Conservation (phyloP, 1,139 yeast species). For the Taphrina deformans region DNA sequence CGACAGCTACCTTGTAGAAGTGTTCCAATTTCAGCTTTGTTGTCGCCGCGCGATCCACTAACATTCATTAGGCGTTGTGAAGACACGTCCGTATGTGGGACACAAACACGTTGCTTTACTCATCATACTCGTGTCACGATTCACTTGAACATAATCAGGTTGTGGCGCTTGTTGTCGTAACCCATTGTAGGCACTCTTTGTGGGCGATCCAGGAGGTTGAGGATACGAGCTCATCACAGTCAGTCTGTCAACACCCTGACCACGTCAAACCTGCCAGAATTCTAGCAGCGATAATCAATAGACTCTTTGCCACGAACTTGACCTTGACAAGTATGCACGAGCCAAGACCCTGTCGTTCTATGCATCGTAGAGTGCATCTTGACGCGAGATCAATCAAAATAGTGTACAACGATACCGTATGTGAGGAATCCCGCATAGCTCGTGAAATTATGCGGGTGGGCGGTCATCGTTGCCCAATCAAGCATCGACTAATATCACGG, state of each 20-base stretch:
- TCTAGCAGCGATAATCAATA: too few species aligned
- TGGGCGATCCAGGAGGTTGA: constrained; percentile 32
- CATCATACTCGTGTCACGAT: constrained; percentile 26
- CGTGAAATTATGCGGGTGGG: background rate
- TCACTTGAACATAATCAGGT: constrained; percentile 14
- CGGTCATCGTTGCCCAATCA: background rate
- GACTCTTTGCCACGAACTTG: too few species aligned
- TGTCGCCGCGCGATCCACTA: constrained; percentile 52
- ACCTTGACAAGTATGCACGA: background rate
- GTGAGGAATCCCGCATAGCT: background rate
- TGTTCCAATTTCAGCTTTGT: constrained; percentile 65
- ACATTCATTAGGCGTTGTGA: background rate
- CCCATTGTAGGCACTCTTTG: constrained; percentile 7
- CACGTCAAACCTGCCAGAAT: background rate
- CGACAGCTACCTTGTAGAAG: constrained; percentile 66
- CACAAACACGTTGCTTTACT: constrained; percentile 19
- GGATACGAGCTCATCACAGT: background rate
- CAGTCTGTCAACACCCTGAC: background rate
- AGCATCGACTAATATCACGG: too few species aligned
- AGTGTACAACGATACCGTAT: background rate
- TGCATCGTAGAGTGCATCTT: background rate
- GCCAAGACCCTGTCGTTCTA: background rate
- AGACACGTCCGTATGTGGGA: background rate
- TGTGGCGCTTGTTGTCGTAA: constrained; percentile 3
- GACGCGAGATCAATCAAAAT: constrained; percentile 11